Conservation (phyloP, 2,329 filamentous ascomycete genomes). For the Sclerotinia borealis region DNA sequence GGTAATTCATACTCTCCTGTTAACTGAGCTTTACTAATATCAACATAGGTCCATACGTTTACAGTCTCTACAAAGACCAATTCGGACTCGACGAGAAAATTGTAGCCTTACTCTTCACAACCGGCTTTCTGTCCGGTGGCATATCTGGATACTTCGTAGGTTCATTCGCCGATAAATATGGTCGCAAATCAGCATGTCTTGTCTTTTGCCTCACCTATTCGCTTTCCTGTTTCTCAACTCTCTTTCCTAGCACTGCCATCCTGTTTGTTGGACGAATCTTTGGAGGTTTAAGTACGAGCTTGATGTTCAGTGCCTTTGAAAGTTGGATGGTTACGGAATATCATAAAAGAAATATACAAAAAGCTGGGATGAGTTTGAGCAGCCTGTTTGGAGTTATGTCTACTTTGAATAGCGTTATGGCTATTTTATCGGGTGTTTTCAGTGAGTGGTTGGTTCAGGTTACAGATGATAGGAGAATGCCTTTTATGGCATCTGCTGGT, state of each 20-base stretch:
- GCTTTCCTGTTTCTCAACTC: constrained; percentile 46
- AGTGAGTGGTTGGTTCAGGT: constrained; percentile 45
- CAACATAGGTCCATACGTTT: constrained; percentile 29
- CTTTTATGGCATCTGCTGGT: constrained; percentile 43
- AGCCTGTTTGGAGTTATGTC: constrained; percentile 48
- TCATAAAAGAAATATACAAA: constrained; percentile 40
- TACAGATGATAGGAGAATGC: constrained; percentile 44
- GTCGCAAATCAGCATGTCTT: constrained; percentile 46
- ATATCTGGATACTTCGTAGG: constrained; percentile 31
- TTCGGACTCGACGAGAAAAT: constrained; percentile 27
- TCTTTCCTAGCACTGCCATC: constrained; percentile 38
- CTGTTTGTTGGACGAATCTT: constrained; percentile 48
- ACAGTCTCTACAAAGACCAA: constrained; percentile 32
- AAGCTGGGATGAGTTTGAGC: constrained; percentile 41
- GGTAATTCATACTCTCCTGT: constrained; percentile 31
- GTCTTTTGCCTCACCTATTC: constrained; percentile 49
- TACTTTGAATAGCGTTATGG: constrained; percentile 48
- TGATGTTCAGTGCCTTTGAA: constrained; percentile 55
- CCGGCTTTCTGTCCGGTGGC: constrained; percentile 31
- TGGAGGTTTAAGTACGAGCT: constrained; percentile 49
- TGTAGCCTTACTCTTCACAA: constrained; percentile 31
- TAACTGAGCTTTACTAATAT: constrained; percentile 29
- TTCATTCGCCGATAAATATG: constrained; percentile 30
- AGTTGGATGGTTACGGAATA: constrained; percentile 57
- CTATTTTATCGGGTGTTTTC: constrained; percentile 47